Percentiles rank a stretch among this genome's conserved stretches.
phyloP scores from a whole-genome alignment of 1,284 basidiomycete genomes.

The Ustilago curta region DNA sequence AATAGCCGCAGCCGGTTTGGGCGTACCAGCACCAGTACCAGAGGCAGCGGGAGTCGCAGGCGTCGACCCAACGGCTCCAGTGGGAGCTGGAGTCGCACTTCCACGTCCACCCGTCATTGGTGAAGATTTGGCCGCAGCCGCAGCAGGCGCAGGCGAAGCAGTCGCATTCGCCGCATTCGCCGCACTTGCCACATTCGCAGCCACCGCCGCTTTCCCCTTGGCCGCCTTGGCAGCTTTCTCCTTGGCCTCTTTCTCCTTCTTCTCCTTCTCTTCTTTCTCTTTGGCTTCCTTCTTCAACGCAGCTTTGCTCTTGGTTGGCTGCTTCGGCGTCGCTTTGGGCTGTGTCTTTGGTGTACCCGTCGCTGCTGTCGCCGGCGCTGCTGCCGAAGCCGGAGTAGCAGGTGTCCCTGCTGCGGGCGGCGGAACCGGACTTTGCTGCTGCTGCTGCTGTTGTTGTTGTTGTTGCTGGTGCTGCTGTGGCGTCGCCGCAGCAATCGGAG shows the following conservation, averaged over 20 bases:
- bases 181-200: not conserved
- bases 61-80: not conserved
- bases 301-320: slow-evolving; percentile 40
- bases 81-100: slow-evolving; percentile 1
- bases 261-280: slow-evolving; percentile 42
- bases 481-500: slow-evolving; percentile 12
- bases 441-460: slow-evolving; percentile 13
- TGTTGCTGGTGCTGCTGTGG: slow-evolving; percentile 17
- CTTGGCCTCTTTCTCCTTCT: slow-evolving; percentile 33
- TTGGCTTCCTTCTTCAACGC: slow-evolving; percentile 40
- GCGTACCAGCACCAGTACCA: not conserved
- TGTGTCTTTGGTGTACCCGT: slow-evolving; percentile 19
- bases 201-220: slow-evolving; percentile 24
- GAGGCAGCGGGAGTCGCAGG: slow-evolving; percentile 12
- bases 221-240: slow-evolving; percentile 27
- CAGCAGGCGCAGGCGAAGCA: slow-evolving; percentile 18
- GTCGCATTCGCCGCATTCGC: slow-evolving; percentile 17
- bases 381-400: slow-evolving; percentile 11
- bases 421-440: slow-evolving; percentile 25
- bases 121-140: slow-evolving; percentile 12
- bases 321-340: slow-evolving; percentile 34
- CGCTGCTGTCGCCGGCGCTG: slow-evolving; percentile 6
- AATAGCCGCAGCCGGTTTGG: not conserved
- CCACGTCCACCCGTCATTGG: slow-evolving; percentile 8
- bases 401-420: slow-evolving; percentile 12